Evolutionary conservation across 495 filamentous ascomycete genomes (phyloP).

Genomic region (Tuber indicum): DNA sequence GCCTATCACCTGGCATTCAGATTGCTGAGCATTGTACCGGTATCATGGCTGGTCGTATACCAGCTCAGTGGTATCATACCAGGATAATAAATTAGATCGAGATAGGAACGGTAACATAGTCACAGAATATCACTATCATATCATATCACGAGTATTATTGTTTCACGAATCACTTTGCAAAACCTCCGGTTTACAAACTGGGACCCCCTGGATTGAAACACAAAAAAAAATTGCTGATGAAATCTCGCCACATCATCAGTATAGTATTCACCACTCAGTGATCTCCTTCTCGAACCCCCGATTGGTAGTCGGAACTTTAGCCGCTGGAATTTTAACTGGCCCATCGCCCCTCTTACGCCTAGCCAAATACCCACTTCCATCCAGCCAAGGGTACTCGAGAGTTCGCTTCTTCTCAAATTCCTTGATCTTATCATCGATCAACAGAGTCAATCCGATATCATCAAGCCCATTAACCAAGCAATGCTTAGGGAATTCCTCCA

Average conservation of each 20-base stretch:
- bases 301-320: slow-evolving; percentile 83
- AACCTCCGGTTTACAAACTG: neutral
- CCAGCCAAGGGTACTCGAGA: slow-evolving; percentile 80
- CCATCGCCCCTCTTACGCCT: slow-evolving; percentile 52
- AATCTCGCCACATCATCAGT: neutral
- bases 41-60: no score
- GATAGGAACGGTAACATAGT: neutral
- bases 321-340: slow-evolving; percentile 63
- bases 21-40: neutral
- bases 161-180: neutral
- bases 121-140: neutral
- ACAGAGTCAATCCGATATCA: slow-evolving; percentile 91
- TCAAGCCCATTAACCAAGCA: slow-evolving; percentile 92
- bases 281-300: slow-evolving; percentile 81
- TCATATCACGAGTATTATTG: neutral
- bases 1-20: neutral
- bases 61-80: no score
- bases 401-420: slow-evolving; percentile 73
- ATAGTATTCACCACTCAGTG: slow-evolving; percentile 68
- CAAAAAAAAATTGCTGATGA: neutral
- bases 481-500: slow-evolving; percentile 87
- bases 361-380: slow-evolving; percentile 78
- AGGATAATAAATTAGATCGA: no score
- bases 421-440: slow-evolving; percentile 81
- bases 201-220: neutral